Evolutionary conservation across 1,139 yeast species (phyloP), one percentile per base, ranked within the genome.

Genomic region (Suhomyces bribrorum): DNA sequence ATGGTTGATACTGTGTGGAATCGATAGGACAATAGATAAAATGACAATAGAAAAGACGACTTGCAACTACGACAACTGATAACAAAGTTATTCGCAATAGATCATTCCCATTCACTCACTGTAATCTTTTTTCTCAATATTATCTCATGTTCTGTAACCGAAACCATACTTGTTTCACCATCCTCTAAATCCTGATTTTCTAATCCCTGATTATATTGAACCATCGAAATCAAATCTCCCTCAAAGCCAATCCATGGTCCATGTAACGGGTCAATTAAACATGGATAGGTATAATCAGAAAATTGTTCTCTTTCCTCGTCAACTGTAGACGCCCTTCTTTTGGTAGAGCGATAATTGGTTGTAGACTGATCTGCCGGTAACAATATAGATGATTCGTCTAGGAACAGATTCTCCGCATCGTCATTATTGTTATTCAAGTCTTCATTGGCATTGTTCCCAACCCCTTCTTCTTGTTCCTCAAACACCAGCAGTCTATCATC

Each of bases 241-340:
- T 71, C 73, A 47, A 78, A 78, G 8, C 81, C 83, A 12, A 77
- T 61, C 75, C 81, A 73, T 6, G 83, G 80, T 0, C 83, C 83
- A 46, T 77, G 66, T 38, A 77, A 55, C 6, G 75, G 71, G 43
- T 75, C 77, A 3, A 57, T 55, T 31, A 78, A 53, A 38, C 61
- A 61, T 0, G 84, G 84, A 48, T 76, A 72, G 0, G 74, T 68
- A 48, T 77, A 78, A 44, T 70, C 76, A 14, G 75, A 68, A 37
- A 57, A 67, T 43, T 67, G 66, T 48, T 77, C 83, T 45, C 83
- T 54, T 46, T 77, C 78, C 49, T 78, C 83, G 50, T 78, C 83
- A 26, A 78, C 66, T 0, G 83, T 78, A 23, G 73, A 67, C 15
- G 65, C 53, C 37, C 74, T 54, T 45, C 74, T 46, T 16, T 53